Evolutionary conservation across 129 eudicot genomes (phyloP).

Genomic region (Flaveria bidentis): DNA sequence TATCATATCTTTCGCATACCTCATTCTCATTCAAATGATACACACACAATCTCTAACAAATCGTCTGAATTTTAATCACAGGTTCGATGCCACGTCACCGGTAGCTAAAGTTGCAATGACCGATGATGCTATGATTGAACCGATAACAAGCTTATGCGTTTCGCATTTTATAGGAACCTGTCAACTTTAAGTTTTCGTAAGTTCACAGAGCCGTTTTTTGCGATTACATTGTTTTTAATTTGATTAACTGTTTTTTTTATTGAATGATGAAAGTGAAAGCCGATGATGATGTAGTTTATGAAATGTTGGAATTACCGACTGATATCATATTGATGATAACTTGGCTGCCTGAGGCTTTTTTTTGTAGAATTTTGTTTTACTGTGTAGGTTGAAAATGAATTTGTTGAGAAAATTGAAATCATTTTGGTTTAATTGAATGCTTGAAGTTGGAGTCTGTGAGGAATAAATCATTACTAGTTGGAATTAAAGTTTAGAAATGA

Average conservation of each 20-base stretch:
- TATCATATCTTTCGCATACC: too few relatives aligned
- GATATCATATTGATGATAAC: conserved; percentile 4
- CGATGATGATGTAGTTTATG: not conserved
- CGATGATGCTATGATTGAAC: conserved; percentile 79
- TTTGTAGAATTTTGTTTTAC: too few relatives aligned
- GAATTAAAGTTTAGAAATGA: not conserved
- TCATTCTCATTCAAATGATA: too few relatives aligned
- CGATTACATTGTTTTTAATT: conserved; percentile 47
- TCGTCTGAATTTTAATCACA: not conserved
- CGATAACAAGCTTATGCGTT: conserved; percentile 37
- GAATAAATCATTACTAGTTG: too few relatives aligned
- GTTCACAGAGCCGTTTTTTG: conserved; percentile 76
- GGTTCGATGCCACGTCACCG: conserved; percentile 93
- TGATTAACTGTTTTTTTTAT: not conserved
- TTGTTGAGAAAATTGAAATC: too few relatives aligned
- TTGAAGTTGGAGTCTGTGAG: too few relatives aligned
- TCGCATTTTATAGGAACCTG: conserved; percentile 84
- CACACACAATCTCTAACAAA: too few relatives aligned
- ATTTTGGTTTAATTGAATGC: too few relatives aligned
- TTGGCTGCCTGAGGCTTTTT: conserved; percentile 15
- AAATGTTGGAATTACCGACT: conserved; percentile 22
- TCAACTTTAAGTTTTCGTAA: conserved; percentile 48
- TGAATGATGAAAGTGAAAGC: not conserved
- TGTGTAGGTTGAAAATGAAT: too few relatives aligned
- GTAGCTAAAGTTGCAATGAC: conserved; percentile 64